Evolutionary conservation across 768 basidiomycete genomes (phyloP).

Genomic region (Amanita brunnescens): DNA sequence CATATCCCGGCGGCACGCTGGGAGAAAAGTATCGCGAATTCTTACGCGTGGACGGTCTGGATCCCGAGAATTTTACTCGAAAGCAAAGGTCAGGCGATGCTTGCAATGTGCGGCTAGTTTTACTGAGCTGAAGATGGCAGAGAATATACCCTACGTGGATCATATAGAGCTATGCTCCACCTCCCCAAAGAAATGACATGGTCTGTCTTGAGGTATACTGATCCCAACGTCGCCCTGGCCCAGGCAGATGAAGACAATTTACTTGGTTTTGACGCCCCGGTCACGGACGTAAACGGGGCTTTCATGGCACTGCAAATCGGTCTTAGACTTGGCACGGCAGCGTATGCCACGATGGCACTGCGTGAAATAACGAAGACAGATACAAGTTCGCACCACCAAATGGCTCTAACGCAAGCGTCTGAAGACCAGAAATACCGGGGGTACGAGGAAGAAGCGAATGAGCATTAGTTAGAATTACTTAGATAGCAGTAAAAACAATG

Average conservation of each 20-base stretch:
- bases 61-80: conserved; percentile 81
- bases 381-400: conserved; percentile 88
- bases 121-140: conserved; percentile 29
- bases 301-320: conserved; percentile 85
- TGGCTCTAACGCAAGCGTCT: conserved; percentile 61
- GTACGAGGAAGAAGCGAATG: conserved; percentile 25
- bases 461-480: conserved; percentile 11
- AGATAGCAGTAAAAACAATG: not conserved
- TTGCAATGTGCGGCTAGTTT: not conserved
- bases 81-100: conserved; percentile 67
- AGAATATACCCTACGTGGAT: conserved; percentile 88
- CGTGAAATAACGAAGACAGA: conserved; percentile 93
- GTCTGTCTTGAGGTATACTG: conserved; percentile 80
- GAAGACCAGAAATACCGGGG: conserved; percentile 81
- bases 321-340: conserved; percentile 79
- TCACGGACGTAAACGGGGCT: conserved; percentile 58
- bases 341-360: conserved; percentile 98
- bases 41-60: conserved; percentile 77
- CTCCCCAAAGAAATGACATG: conserved; percentile 76
- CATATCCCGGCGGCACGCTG: conserved; percentile 82
- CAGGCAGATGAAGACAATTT: conserved; percentile 95
- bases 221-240: conserved; percentile 85
- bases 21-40: conserved; percentile 82
- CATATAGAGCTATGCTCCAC: conserved; percentile 89
- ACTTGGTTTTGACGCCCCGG: conserved; percentile 70